phyloP scores from a whole-genome alignment of 176 grass and related monocot species.

The Ensete ventricosum region DNA sequence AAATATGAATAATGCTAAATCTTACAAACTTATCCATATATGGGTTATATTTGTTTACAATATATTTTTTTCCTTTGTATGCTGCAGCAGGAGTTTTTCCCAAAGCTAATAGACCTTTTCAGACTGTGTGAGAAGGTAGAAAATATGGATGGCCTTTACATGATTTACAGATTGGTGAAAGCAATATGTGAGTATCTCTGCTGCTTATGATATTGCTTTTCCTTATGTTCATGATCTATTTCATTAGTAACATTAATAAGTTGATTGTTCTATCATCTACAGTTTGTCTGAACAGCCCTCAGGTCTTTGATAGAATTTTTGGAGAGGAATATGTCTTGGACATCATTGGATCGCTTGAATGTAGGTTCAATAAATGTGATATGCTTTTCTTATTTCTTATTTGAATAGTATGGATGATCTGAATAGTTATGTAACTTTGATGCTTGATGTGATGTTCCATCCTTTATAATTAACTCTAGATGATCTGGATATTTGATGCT shows the following conservation, averaged over 20 bases:
- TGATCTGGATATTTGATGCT: too few species aligned
- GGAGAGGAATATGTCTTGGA: conserved; percentile 62
- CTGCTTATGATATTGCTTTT: conserved; percentile 14
- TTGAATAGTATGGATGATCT: conserved; percentile 2
- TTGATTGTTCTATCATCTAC: conserved; percentile 31
- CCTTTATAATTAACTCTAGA: too few species aligned
- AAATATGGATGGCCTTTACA: conserved; percentile 48
- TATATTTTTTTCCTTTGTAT: conserved; percentile 11
- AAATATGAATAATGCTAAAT: not conserved
- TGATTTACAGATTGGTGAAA: conserved; percentile 77
- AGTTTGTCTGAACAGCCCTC: conserved; percentile 57
- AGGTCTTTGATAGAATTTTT: conserved; percentile 69
- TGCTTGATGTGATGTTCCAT: not conserved
- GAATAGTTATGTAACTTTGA: not conserved
- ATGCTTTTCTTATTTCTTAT: conserved; percentile 4
- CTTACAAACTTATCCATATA: not conserved
- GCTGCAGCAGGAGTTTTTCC: conserved; percentile 64
- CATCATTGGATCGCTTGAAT: conserved; percentile 78
- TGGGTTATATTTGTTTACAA: conserved; percentile 10
- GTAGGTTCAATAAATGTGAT: conserved; percentile 33
- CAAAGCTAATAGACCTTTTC: conserved; percentile 57
- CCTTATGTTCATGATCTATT: conserved; percentile 1
- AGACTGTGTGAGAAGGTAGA: conserved; percentile 48
- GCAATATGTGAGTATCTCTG: conserved; percentile 52
- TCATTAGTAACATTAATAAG: conserved; percentile 24